Conservation (phyloP, 1,284 basidiomycete species). For the Apiotrichum mycotoxinovorans region DNA sequence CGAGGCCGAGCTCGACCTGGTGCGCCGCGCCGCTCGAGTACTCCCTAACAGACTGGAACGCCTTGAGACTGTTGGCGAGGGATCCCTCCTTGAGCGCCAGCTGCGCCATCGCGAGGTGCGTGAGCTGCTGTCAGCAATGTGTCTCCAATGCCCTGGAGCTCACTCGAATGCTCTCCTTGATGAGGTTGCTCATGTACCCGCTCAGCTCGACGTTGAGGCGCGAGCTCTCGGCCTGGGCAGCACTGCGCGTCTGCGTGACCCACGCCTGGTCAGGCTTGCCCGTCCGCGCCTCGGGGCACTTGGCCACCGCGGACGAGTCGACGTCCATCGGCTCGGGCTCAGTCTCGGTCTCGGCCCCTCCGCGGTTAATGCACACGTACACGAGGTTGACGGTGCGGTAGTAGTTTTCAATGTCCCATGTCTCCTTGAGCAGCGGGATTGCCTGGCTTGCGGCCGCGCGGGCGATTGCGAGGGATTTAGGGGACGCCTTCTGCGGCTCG, state of each 20-base stretch:
- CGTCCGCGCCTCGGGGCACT: constrained; percentile 11
- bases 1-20: constrained; percentile 38
- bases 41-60: constrained; percentile 33
- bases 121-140: constrained; percentile 34
- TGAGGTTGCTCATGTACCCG: constrained; percentile 45
- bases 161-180: constrained; percentile 47
- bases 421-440: constrained; percentile 32
- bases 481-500: constrained; percentile 9
- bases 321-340: constrained; percentile 19
- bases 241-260: constrained; percentile 25
- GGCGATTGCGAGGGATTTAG: constrained; percentile 23
- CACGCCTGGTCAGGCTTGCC: constrained; percentile 33
- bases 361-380: neutral
- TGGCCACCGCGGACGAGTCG: constrained; percentile 6
- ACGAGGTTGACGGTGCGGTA: constrained; percentile 13
- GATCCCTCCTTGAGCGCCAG: constrained; percentile 35
- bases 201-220: constrained; percentile 40
- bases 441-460: constrained; percentile 27
- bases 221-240: constrained; percentile 29
- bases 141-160: constrained; percentile 7
- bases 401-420: constrained; percentile 28
- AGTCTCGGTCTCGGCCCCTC: too few relatives aligned
- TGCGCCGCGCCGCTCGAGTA: constrained; percentile 37
- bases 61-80: constrained; percentile 26
- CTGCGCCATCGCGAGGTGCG: constrained; percentile 40